A percentile compares a stretch with the other conserved stretches of the same genome.
Evolutionary conservation across 2,329 filamentous ascomycete species (phyloP).

Genomic region (Phialocephala sp.): DNA sequence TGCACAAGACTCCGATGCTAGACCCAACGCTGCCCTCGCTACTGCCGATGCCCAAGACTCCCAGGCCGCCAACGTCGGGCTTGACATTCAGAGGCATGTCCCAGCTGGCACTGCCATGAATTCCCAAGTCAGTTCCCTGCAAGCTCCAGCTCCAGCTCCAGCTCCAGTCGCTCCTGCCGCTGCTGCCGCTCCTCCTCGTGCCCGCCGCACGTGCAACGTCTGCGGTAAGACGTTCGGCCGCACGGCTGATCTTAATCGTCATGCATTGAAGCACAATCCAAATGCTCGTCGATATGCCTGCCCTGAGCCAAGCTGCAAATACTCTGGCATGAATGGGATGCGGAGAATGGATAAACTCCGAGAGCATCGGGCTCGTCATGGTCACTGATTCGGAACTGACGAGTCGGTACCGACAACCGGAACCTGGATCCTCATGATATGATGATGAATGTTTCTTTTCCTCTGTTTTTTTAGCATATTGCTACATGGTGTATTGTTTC

Average conservation of each 20-base stretch:
- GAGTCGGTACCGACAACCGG: too few species aligned
- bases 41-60: neutral
- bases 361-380: neutral
- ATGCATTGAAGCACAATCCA: constrained; percentile 2
- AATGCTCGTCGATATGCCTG: neutral
- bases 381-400: neutral
- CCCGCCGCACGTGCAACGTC: neutral
- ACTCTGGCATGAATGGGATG: neutral
- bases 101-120: neutral
- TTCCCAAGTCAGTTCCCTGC: neutral
- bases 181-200: neutral
- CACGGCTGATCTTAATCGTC: neutral
- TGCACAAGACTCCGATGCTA: neutral
- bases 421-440: too few species aligned
- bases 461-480: neutral
- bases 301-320: neutral
- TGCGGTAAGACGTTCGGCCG: neutral
- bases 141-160: neutral
- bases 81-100: neutral
- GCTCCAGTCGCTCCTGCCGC: neutral
- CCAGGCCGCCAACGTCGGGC: neutral
- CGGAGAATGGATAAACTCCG: neutral
- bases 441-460: too few species aligned
- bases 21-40: neutral
- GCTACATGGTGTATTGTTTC: neutral